Evolutionary conservation across 1,284 basidiomycete species (phyloP), one percentile per base, ranked within the genome.

Genomic region (Cystobasidiaceae sp.): DNA sequence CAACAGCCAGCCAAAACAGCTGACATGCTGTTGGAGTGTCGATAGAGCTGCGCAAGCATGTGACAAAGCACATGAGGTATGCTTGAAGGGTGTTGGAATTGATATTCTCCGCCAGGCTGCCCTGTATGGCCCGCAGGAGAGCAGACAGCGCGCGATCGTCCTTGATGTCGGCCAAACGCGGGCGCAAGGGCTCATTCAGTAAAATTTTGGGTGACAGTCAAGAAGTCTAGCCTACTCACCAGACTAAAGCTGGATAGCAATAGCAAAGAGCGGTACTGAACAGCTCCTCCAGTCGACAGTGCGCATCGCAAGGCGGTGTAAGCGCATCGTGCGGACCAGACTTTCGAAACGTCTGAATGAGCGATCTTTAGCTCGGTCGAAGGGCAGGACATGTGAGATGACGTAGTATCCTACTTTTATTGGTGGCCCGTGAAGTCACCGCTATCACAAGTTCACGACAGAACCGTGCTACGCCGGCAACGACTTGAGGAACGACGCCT

Each of bases 81-180:
- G 51, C 50, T 48, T 64, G 61, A 5, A 64, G 51, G 4, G 56
- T 48, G 32, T 46, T 59, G 1, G 56, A 59, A 17, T 59, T 59
- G 28, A 59, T 59, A 21, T 59, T 44, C 9, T 46, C 45, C 28
- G 30, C 19, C 5, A 59, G 44, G 45, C 33, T 48, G 44, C 9
- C 15, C n/a, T 30, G 3, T 1, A 64, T 6, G 15, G 39, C 37
- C 11, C 37, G 19, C 25, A 55, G 28, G 2, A 64, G 23, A 7
- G 41, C 19, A 30, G 30, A 43, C 3, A 56, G 15, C 3, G 21
- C n/a, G n/a, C n/a, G n/a, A n/a, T n/a, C n/a, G n/a, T n/a, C n/a
- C n/a, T n/a, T n/a, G n/a, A n/a, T n/a, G n/a, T 34, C 30, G 43
- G 23, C 1, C 8, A n/a, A 3, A 13, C 54, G 39, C 45, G 30